Evolutionary conservation across 192 early-diverging fungal genomes (phyloP).

Genomic region (Rhizophagus clarus): DNA sequence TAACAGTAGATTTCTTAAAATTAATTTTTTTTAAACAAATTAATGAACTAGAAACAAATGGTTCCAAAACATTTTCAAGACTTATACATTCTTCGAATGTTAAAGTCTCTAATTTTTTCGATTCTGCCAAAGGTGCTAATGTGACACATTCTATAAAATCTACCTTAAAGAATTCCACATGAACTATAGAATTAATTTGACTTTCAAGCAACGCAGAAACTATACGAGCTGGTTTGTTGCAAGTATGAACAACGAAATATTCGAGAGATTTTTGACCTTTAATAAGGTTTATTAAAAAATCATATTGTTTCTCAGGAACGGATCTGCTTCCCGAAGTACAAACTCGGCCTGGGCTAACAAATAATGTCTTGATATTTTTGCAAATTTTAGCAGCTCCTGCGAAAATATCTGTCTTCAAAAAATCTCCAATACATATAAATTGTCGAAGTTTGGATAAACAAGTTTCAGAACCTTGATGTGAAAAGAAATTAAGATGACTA

Average conservation of each 20-base stretch:
- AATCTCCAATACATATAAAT: slow-evolving; percentile 5
- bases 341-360: neutral
- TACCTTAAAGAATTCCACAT: neutral
- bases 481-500: neutral
- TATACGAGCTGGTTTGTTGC: neutral
- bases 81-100: neutral
- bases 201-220: neutral
- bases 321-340: neutral
- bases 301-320: neutral
- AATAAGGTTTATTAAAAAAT: neutral
- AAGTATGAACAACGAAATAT: neutral
- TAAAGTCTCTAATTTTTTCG: neutral
- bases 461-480: neutral
- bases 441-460: slow-evolving; percentile 10
- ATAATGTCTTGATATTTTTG: slow-evolving; percentile 2
- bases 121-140: neutral
- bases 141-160: neutral
- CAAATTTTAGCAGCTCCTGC: neutral
- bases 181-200: neutral
- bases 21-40: neutral
- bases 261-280: neutral
- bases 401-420: neutral
- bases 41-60: neutral
- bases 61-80: neutral
- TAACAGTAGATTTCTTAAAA: neutral